A percentile compares a stretch with the other conserved stretches of the same genome.
Evolutionary conservation across 2,329 filamentous ascomycete genomes (phyloP).

Genomic region (Paraphaeosphaeria minitans): DNA sequence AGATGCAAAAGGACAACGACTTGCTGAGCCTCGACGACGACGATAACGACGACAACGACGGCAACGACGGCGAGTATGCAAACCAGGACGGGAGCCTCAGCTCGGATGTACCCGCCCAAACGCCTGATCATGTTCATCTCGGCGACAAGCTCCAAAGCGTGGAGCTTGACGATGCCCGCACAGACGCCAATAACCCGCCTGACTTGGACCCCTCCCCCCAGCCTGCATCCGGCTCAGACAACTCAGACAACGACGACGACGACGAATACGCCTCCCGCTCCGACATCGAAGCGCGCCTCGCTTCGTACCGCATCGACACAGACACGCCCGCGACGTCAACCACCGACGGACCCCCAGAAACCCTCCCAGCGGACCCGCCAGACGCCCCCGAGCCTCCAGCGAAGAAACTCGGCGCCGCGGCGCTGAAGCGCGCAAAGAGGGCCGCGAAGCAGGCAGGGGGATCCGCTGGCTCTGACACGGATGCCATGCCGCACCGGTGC

Average conservation of each 20-base stretch:
- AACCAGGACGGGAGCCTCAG: neutral
- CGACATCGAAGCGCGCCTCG: slow-evolving; percentile 43
- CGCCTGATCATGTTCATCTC: slow-evolving; percentile 22
- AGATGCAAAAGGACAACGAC: slow-evolving; percentile 82
- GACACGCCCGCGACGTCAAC: neutral
- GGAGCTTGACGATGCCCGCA: slow-evolving; percentile 16
- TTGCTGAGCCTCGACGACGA: slow-evolving; percentile 57
- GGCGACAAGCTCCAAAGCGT: slow-evolving; percentile 22
- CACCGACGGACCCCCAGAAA: slow-evolving; percentile 13
- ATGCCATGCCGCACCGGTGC: slow-evolving; percentile 66
- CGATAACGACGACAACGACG: slow-evolving; percentile 28
- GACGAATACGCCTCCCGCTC: slow-evolving; percentile 46
- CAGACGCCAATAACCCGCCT: slow-evolving; percentile 1
- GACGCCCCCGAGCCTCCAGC: slow-evolving; percentile 10
- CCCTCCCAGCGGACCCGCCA: slow-evolving; percentile 4
- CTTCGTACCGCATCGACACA: slow-evolving; percentile 15
- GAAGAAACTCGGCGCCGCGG: slow-evolving; percentile 55
- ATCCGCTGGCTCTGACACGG: slow-evolving; percentile 16
- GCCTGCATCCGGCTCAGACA: slow-evolving; percentile 13
- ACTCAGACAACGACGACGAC: slow-evolving; percentile 32
- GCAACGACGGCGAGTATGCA: slow-evolving; percentile 26
- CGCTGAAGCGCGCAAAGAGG: slow-evolving; percentile 53
- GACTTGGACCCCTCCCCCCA: slow-evolving; percentile 6
- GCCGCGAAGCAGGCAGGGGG: slow-evolving; percentile 49
- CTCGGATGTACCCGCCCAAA: neutral